phyloP scores from a whole-genome alignment of 306 rosid species.

The Cicer yamashitae region DNA sequence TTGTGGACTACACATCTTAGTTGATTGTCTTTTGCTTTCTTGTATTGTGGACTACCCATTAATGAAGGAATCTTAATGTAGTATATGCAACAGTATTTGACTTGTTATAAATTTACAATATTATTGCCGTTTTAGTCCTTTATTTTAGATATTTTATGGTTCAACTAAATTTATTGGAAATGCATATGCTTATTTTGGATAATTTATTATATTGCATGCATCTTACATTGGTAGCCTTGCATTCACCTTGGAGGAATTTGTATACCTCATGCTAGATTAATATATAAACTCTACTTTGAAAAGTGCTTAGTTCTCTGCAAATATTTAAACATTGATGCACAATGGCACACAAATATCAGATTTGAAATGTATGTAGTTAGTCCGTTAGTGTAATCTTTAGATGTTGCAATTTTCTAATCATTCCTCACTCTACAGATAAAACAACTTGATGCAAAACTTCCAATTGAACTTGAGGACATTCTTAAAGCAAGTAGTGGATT shows the following conservation, averaged over 20 bases:
- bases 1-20: constrained; percentile 10
- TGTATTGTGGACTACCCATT: constrained; percentile 11
- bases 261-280: constrained; percentile 28
- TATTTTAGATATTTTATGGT: constrained; percentile 16
- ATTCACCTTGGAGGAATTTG: constrained; percentile 4
- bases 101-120: constrained; percentile 10
- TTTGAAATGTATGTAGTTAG: constrained; percentile 25
- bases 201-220: constrained; percentile 24
- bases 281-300: constrained; percentile 24
- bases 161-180: constrained; percentile 23
- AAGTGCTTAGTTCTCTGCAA: constrained; percentile 6
- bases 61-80: constrained; percentile 15
- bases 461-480: constrained; percentile 61
- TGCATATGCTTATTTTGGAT: constrained; percentile 1
- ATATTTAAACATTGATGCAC: constrained; percentile 33
- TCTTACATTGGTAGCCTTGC: constrained; percentile 17
- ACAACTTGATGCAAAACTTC: constrained; percentile 67
- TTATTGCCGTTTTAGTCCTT: constrained; percentile 16
- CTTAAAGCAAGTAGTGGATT: constrained; percentile 49
- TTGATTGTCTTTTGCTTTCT: not conserved
- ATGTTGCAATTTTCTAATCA: constrained; percentile 48
- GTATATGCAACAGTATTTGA: constrained; percentile 2
- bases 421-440: constrained; percentile 61
- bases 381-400: not conserved
- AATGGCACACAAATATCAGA: constrained; percentile 20